Evolutionary conservation across 352 stramenopile species (phyloP).

Genomic region (Nothophytophthora sp.): DNA sequence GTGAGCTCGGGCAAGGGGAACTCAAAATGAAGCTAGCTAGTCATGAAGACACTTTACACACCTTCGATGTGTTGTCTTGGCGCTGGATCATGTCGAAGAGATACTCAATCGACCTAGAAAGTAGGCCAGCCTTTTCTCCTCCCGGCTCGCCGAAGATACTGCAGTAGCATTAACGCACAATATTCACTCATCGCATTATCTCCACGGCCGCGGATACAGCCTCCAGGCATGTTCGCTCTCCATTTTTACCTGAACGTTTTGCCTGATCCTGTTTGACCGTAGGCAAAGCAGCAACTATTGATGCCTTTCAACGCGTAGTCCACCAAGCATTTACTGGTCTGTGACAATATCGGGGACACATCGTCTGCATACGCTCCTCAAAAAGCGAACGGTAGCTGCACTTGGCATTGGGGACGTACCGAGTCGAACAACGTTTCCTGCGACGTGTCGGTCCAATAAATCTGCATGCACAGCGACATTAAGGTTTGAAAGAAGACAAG

Average conservation of each 20-base stretch:
- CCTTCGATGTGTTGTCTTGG: slow-evolving; percentile 61
- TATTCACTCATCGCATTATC: slow-evolving; percentile 11
- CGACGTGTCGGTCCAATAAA: slow-evolving; percentile 83
- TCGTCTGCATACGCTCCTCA: slow-evolving; percentile 20
- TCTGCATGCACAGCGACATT: slow-evolving; percentile 25
- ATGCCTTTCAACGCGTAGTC: slow-evolving; percentile 92
- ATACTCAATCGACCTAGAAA: slow-evolving; percentile 90
- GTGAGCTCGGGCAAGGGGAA: slow-evolving; percentile 49
- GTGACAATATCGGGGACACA: not conserved
- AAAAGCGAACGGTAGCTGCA: not conserved
- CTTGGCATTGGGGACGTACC: slow-evolving; percentile 32
- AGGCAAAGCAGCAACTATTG: slow-evolving; percentile 95
- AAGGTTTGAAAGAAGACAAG: no score
- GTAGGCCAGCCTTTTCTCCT: slow-evolving; percentile 82
- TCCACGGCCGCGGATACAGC: not conserved
- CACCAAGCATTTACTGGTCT: slow-evolving; percentile 87
- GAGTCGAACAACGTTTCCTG: slow-evolving; percentile 73
- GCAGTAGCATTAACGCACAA: not conserved
- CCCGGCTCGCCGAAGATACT: slow-evolving; percentile 88
- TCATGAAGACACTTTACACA: slow-evolving; percentile 6
- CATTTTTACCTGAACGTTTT: slow-evolving; percentile 87
- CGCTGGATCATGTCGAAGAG: slow-evolving; percentile 86
- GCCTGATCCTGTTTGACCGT: slow-evolving; percentile 86
- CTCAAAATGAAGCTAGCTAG: not conserved
- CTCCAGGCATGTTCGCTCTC: no score